A percentile compares a stretch with the other conserved stretches of the same genome.
These are phyloP conservation scores for Kurtzmaniella fragi DNA, from an alignment of 805 yeast species.

Conservation along the genomic window DNA sequence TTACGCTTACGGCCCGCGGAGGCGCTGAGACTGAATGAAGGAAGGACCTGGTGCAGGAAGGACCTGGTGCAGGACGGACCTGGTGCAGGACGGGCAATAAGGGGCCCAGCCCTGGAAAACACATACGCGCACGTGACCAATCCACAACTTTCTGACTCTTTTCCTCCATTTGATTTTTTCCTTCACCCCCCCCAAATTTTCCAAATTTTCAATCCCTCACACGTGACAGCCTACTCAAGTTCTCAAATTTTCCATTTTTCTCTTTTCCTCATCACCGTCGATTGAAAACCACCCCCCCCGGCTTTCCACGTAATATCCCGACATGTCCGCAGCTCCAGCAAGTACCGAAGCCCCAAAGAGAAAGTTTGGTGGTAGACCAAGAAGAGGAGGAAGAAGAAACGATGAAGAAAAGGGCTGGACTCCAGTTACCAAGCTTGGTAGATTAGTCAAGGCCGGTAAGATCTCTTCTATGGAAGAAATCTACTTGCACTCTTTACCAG, in stretches of 20 bases:
- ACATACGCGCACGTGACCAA: no score
- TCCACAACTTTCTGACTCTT: no score
- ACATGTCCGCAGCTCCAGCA: slow-evolving; percentile 27
- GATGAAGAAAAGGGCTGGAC: slow-evolving; percentile 98
- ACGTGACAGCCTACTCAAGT: slow-evolving; percentile 3
- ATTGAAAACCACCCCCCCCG: slow-evolving; percentile 65
- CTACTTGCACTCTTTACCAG: slow-evolving; percentile 98
- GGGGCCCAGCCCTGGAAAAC: no score
- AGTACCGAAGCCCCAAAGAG: slow-evolving; percentile 40
- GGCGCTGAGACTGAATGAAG: no score
- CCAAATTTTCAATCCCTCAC: slow-evolving; percentile 1
- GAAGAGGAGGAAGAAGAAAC: slow-evolving; percentile 65
- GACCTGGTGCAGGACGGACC: no score
- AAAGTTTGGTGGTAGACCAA: slow-evolving; percentile 50
- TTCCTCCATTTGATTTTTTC: no score
- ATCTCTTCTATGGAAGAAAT: slow-evolving; percentile 94
- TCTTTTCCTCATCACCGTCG: slow-evolving; percentile 33
- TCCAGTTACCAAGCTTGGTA: slow-evolving; percentile 99
- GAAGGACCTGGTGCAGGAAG: no score
- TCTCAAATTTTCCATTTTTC: neutral
- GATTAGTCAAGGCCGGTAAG: slow-evolving; percentile 99
- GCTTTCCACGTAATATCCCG: slow-evolving; percentile 72
- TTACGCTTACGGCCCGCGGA: no score
- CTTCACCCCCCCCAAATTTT: no score
- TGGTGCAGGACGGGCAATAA: no score